Percentiles rank a stretch among this genome's conserved stretches.
phyloP scores from a whole-genome alignment of 192 early-diverging fungal genomes.

The Chytriomyces sp. region DNA sequence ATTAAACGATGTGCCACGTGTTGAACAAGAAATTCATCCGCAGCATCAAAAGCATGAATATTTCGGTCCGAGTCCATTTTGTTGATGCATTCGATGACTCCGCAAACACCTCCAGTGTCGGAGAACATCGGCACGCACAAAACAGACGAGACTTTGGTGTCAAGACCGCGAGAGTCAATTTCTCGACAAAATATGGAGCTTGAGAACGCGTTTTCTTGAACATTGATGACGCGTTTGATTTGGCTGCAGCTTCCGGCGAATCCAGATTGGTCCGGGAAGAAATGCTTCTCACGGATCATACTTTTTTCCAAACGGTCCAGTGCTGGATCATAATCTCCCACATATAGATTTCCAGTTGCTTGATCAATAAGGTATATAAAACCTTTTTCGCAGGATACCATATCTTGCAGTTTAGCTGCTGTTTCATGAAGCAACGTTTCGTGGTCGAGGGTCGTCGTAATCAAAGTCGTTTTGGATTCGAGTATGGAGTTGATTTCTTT shows the following conservation, averaged over 20 bases:
- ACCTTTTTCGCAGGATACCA: slow-evolving; percentile 7
- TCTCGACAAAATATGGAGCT: neutral
- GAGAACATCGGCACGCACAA: slow-evolving; percentile 12
- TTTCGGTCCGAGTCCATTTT: neutral
- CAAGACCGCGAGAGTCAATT: slow-evolving; percentile 4
- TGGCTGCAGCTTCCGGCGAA: neutral
- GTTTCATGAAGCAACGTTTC: neutral
- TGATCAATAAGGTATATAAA: slow-evolving; percentile 10
- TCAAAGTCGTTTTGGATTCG: too few relatives aligned
- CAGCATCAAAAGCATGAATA: neutral
- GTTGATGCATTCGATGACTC: slow-evolving; percentile 19
- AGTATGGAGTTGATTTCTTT: too few relatives aligned
- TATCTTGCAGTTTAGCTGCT: neutral
- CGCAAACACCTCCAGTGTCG: neutral
- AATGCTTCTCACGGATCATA: slow-evolving; percentile 12
- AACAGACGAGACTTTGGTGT: neutral
- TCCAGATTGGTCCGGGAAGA: neutral
- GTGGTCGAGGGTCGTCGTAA: too few relatives aligned
- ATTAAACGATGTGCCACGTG: slow-evolving; percentile 11
- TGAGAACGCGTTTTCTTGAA: neutral
- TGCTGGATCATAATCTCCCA: slow-evolving; percentile 5
- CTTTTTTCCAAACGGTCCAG: slow-evolving; percentile 10
- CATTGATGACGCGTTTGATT: neutral
- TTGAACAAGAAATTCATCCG: slow-evolving; percentile 12
- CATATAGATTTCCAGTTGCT: neutral